Evolutionary conservation across 176 grass and related monocot genomes (phyloP).

Genomic region (Poa pratensis): DNA sequence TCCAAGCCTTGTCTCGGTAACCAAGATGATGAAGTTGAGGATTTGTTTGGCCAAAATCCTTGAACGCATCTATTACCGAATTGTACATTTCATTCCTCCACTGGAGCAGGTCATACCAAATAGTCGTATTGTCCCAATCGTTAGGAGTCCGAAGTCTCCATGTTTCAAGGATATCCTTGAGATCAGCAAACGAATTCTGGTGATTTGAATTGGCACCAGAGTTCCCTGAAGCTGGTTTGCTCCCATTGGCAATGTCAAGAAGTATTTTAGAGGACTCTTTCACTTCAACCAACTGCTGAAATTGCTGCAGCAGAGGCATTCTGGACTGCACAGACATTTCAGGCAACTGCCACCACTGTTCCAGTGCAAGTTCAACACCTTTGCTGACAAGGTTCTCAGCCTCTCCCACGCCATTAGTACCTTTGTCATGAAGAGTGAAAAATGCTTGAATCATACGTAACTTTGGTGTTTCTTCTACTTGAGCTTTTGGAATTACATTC

Average conservation of each 20-base stretch:
- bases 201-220: slow-evolving; percentile 74
- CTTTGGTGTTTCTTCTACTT: slow-evolving; percentile 91
- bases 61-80: slow-evolving; percentile 98
- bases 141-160: slow-evolving; percentile 97
- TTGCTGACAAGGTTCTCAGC: slow-evolving; percentile 85
- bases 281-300: slow-evolving; percentile 97
- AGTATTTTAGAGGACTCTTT: slow-evolving; percentile 96
- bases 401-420: slow-evolving; percentile 80
- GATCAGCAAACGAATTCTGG: slow-evolving; percentile 80
- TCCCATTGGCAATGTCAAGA: slow-evolving; percentile 94
- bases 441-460: slow-evolving; percentile 84
- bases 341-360: slow-evolving; percentile 99
- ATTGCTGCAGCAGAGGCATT: slow-evolving; percentile 92
- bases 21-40: slow-evolving; percentile 99
- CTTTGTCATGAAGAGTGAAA: slow-evolving; percentile 87
- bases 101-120: slow-evolving; percentile 98
- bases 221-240: slow-evolving; percentile 83
- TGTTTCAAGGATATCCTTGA: slow-evolving; percentile 99
- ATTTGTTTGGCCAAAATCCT: slow-evolving; percentile 89
- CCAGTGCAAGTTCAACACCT: slow-evolving; percentile 94
- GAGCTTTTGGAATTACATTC: slow-evolving; percentile 81
- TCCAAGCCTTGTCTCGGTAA: slow-evolving; percentile 97
- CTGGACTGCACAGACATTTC: slow-evolving; percentile 91
- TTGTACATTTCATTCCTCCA: slow-evolving; percentile 99
- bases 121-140: slow-evolving; percentile 93